Conservation (phyloP, 192 early-diverging fungal species). For the Phlyctochytrium arcticum region DNA sequence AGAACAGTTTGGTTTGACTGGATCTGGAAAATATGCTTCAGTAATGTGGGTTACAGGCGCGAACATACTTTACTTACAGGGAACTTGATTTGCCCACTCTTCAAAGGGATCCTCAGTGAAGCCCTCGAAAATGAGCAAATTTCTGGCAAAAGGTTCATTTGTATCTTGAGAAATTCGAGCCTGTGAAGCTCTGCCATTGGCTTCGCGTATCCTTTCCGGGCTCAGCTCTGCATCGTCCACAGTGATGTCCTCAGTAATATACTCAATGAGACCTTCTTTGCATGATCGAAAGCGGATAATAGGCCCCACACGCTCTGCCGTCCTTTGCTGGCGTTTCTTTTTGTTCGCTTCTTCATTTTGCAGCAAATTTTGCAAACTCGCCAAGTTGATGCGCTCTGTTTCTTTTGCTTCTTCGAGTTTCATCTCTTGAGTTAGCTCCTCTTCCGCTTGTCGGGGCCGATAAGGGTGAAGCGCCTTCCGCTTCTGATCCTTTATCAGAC, state of each 20-base stretch:
- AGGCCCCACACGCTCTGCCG: constrained; percentile 8
- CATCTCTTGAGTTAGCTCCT: constrained; percentile 28
- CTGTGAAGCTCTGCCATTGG: background rate
- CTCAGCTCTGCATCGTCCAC: background rate
- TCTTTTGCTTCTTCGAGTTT: constrained; percentile 26
- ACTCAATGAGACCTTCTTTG: background rate
- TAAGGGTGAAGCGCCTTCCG: constrained; percentile 10
- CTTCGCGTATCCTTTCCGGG: background rate
- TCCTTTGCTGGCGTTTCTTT: constrained; percentile 5
- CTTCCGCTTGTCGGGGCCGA: constrained; percentile 9
- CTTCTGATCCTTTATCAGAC: background rate
- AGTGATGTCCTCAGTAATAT: background rate
- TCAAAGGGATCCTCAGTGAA: constrained; percentile 17
- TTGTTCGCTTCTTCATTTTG: constrained; percentile 14
- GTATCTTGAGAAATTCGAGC: background rate
- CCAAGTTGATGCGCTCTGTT: constrained; percentile 29
- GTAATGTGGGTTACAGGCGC: background rate
- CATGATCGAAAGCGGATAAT: constrained; percentile 28
- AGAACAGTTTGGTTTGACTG: constrained; percentile 35
- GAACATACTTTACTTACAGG: background rate
- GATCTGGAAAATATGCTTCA: constrained; percentile 1
- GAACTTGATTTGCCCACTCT: background rate
- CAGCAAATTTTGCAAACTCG: constrained; percentile 9
- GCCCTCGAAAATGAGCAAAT: constrained; percentile 6
- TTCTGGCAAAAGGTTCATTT: background rate